Conservation (phyloP, 306 rosid species). For the Casuarina cunninghamiana region DNA sequence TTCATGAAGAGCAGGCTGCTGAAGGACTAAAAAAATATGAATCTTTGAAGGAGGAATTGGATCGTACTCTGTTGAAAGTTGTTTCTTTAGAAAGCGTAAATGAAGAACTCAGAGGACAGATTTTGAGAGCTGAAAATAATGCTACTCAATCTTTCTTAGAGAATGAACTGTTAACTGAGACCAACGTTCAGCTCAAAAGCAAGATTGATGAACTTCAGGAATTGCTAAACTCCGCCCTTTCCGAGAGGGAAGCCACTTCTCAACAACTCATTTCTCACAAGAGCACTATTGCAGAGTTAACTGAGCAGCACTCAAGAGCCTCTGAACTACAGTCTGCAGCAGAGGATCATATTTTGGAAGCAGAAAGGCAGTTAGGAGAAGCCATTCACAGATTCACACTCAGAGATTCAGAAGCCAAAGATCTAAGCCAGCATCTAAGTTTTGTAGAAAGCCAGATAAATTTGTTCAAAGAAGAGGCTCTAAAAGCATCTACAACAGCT, state of each 20-base stretch:
- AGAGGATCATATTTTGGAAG: constrained; percentile 49
- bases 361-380: constrained; percentile 62
- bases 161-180: constrained; percentile 71
- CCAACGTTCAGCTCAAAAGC: constrained; percentile 69
- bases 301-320: constrained; percentile 66
- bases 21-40: constrained; percentile 46
- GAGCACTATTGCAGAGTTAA: constrained; percentile 60
- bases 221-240: constrained; percentile 48
- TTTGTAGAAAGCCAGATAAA: constrained; percentile 53
- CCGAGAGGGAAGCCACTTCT: constrained; percentile 61
- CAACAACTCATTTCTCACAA: constrained; percentile 65
- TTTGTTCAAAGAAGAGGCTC: constrained; percentile 47
- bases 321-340: constrained; percentile 53
- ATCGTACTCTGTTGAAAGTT: constrained; percentile 51
- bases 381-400: constrained; percentile 49
- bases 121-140: constrained; percentile 58
- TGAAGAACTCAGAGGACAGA: constrained; percentile 60
- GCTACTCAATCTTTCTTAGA: constrained; percentile 65
- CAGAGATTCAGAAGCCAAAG: constrained; percentile 78
- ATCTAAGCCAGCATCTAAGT: constrained; percentile 61
- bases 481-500: constrained; percentile 44
- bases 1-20: constrained; percentile 46
- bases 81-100: constrained; percentile 55
- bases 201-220: constrained; percentile 84
- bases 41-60: constrained; percentile 54